These are phyloP conservation scores for Crithidia brevicula DNA, from an alignment of 208 protist species.

Conservation along the genomic window DNA sequence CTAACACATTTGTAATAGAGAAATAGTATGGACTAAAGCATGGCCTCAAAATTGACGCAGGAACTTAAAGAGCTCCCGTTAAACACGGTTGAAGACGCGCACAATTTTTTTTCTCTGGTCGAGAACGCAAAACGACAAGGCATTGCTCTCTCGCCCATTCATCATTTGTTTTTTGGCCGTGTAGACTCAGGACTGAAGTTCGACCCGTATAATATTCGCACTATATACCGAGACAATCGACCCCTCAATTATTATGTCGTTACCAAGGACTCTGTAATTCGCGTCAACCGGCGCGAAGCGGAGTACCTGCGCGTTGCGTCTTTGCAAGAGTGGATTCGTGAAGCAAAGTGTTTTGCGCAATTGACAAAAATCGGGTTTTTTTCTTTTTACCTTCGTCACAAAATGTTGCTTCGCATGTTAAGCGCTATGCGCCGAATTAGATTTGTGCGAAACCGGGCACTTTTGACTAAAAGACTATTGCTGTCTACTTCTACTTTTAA, in stretches of 20 bases:
- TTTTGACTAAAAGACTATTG: conserved; percentile 55
- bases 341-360: conserved; percentile 52
- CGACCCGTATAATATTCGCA: conserved; percentile 85
- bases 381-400: conserved; percentile 51
- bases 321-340: conserved; percentile 59
- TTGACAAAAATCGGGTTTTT: conserved; percentile 72
- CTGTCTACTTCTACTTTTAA: conserved; percentile 45
- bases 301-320: conserved; percentile 48
- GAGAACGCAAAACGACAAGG: conserved; percentile 43
- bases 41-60: conserved; percentile 28
- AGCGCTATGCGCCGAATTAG: conserved; percentile 30
- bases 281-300: conserved; percentile 58
- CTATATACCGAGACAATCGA: conserved; percentile 58
- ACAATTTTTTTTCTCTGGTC: conserved; percentile 44
- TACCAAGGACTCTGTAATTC: conserved; percentile 66
- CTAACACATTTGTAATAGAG: too few relatives aligned
- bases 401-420: conserved; percentile 50
- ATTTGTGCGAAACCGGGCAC: conserved; percentile 31
- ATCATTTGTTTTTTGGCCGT: conserved; percentile 86
- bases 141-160: conserved; percentile 54
- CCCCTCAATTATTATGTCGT: conserved; percentile 87
- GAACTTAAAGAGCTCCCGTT: conserved; percentile 37
- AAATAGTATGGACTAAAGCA: not conserved
- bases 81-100: conserved; percentile 61
- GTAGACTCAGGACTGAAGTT: conserved; percentile 65